Base-by-base conservation (phyloP, 352 stramenopile genomes). In the Pythium dissimile region DNA sequence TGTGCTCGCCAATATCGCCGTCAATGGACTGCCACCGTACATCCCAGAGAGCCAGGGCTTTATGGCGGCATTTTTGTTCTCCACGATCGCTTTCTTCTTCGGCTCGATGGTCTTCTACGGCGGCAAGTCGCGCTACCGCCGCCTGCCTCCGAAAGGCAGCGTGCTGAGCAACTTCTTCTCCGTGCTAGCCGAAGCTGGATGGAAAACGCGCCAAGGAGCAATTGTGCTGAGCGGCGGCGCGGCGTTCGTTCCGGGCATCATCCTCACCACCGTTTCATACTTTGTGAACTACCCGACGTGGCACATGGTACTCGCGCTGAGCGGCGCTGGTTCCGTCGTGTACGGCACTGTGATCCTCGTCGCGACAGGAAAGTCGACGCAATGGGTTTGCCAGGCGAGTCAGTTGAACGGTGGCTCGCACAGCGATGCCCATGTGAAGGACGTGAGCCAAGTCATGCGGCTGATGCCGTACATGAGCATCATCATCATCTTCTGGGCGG, bases 21-120 rank as follows among this genome's bases (percentile, higher is more conserved):
- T 97, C 16, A 96, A 97, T 54, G 90, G 90, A 8, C 42, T 97
- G 5, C 75, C 86, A 27, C 84, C 84, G 10, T 89, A 94, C 46
- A 85, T 96, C 32, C 79, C 84, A 10, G 62, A 79, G 8, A 58
- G 77, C 15, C 97, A 88, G 52, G 88, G 89, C 18, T 97, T 97
- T 66, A 90, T 92, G 52, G 80, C 83, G 23, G 92, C 86, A 0
- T 97, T 96, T 51, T 64, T 88, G 1, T 95, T 97, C 54, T 87
- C 87, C 20, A 86, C 82, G 0, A 62, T 84, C 2, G 75, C 84
- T 2, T 97, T 97, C 49, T 73, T 88, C 12, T n/a, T 92, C 5
- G 86, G 84, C 0, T 84, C 89, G 5, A 20, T 75, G 15, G 71
- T 97, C 27, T 97, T 97, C 66, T 94, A 83, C 63, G 62, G 63